Base-by-base conservation (phyloP, 495 filamentous ascomycete genomes). In the Daldinia concentrica region DNA sequence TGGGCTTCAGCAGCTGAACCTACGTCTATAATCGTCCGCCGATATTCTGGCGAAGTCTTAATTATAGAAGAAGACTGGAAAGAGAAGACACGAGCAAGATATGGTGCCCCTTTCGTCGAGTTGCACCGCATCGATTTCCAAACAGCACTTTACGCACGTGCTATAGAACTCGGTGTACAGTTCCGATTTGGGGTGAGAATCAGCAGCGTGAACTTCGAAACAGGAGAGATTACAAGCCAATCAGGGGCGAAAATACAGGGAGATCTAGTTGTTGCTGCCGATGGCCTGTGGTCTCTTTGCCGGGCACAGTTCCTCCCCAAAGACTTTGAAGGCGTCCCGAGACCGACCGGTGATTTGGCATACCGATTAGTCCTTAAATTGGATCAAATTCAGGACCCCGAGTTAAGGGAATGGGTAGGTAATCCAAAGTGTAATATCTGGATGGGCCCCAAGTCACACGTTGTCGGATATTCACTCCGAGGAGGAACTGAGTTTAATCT, bases 381-480 rank as follows among this genome's bases (percentile, higher is more conserved):
- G 3, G 76, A 82, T 26, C 77, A 86, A 69, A 71, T 82, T 29
- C 76, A 76, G 5, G 80, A 87, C 52, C 78, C 81, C 0, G 81
- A 82, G 14, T 67, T 87, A 1, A 71, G 67, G 6, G 73, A 84
- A 43, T 79, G 84, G 73, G 79, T 88, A 0, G 57, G 74, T 4
- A 80, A 86, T 24, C 85, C 88, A 1, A 82, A 80, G 6, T 85
- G 88, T 4, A 86, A 90, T 64, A 86, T 90, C 68, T 92, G 90
- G 91, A 74, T 91, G 24, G 90, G 90, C 6, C 88, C 87, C 3
- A 68, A 71, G 7, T 81, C 80, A 0, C 88, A 90, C 62, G 82
- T 83, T 1, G 84, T 87, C 1, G 84, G 79, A 26, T 90, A 89
- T 63, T 79, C 85, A 1, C 73, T 90, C 14, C 80, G 83, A 58